These are phyloP conservation scores for Trichocladium uniseriatum DNA, from an alignment of 495 filamentous ascomycete species.

Conservation along the genomic window DNA sequence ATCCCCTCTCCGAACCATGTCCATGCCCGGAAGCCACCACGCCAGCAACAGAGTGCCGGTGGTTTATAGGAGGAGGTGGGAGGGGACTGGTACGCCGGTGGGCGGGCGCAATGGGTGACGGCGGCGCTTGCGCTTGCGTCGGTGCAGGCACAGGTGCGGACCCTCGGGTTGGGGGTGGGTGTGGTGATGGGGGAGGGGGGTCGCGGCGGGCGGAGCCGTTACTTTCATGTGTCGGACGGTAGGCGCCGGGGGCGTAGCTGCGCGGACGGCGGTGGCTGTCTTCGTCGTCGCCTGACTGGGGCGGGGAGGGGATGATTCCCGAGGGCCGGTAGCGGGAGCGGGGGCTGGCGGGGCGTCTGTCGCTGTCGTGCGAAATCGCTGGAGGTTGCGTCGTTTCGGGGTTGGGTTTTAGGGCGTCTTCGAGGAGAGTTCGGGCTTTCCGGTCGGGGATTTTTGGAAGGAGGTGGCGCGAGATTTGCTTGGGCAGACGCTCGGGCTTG, in stretches of 20 bases:
- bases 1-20: neutral
- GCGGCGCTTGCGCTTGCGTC: neutral
- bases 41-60: neutral
- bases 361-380: neutral
- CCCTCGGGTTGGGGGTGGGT: too few species aligned
- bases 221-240: constrained; percentile 3
- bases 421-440: constrained; percentile 19
- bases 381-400: constrained; percentile 18
- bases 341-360: neutral
- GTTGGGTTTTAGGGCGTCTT: constrained; percentile 19
- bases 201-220: constrained; percentile 8
- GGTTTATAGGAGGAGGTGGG: neutral
- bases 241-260: neutral
- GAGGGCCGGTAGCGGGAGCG: constrained; percentile 5
- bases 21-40: neutral
- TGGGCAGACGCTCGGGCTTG: constrained; percentile 65
- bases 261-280: neutral
- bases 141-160: neutral
- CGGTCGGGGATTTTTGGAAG: constrained; percentile 46
- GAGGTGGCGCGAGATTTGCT: constrained; percentile 63
- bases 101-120: neutral
- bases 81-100: neutral
- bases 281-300: neutral
- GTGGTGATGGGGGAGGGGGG: neutral
- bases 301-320: neutral